These are phyloP conservation scores for Ustilago tritici DNA, from an alignment of 1,284 basidiomycete species.

Conservation along the genomic window DNA sequence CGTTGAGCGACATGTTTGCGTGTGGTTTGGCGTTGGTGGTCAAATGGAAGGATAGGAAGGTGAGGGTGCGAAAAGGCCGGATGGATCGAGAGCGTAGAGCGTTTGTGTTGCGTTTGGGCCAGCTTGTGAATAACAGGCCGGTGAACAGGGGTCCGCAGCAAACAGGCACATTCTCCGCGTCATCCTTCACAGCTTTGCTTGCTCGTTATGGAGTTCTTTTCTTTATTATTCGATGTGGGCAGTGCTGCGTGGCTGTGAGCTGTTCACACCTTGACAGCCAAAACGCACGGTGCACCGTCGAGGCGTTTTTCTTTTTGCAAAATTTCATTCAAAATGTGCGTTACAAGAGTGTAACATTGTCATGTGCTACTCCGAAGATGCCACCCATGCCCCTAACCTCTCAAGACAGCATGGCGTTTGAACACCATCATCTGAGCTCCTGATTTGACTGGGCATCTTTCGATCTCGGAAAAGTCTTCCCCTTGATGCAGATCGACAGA, in stretches of 20 bases:
- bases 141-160: background rate
- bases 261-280: background rate
- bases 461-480: no score
- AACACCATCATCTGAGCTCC: no score
- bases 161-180: slow-evolving; percentile 4
- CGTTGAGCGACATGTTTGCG: slow-evolving; percentile 66
- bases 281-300: slow-evolving; percentile 12
- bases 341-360: slow-evolving; percentile 1
- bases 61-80: background rate
- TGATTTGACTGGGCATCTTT: no score
- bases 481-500: background rate
- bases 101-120: slow-evolving; percentile 5
- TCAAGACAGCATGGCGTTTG: no score
- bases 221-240: background rate
- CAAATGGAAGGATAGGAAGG: background rate
- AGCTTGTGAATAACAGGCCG: background rate
- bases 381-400: background rate
- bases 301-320: background rate
- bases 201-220: background rate
- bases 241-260: slow-evolving; percentile 36
- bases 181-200: background rate
- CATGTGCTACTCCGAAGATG: background rate
- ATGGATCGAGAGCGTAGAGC: background rate
- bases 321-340: background rate
- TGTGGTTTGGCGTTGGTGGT: background rate